Base-by-base conservation (phyloP, 805 yeast species). In the Barnettozyma californica region DNA sequence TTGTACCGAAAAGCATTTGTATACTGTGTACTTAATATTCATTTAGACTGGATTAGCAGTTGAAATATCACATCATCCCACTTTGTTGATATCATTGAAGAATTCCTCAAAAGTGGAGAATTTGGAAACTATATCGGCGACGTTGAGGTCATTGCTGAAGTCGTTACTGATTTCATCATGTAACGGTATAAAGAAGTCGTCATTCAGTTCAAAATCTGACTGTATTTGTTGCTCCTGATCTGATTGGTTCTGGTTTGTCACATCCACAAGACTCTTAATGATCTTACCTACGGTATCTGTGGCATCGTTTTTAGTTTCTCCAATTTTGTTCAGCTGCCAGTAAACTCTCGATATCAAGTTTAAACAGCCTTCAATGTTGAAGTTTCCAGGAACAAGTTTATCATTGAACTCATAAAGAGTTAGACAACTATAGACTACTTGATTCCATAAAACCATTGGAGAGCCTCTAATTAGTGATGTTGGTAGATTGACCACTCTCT, bases 271-370 rank as follows among this genome's bases (percentile, higher is more conserved):
- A 25, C 74, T 69, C 53, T 73, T 74, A 43, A 80, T 74, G 43
- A 80, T 75, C 45, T 71, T 71, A 2, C 83, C 83, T 35, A 80
- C 80, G 5, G 81, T 77, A 48, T 76, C 81, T 0, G 83, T 78
- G 3, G 81, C 81, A 57, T 79, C 84, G 53, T 77, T 78, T 55
- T 71, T 69, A 48, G 72, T 71, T 49, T 77, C 81, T 2, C 84
- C 84, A 51, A 77, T 73, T 26, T 77, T 72, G 50, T 75, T 78
- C 51, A 80, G 61, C 53, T 77, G 80, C 84, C 84, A 80, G 52
- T 79, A 80, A 9, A 77, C 72, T 47, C 69, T 69, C 0, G 83
- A 72, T 40, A 81, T 77, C 10, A 77, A 57, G 51, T 67, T 75
- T 40, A 80, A 55, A 2, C 77, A 59, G 49, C 46, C 34, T 16